A percentile compares a stretch with the other conserved stretches of the same genome.
phyloP scores from a whole-genome alignment of 345 rosid species.

The Eucalyptus guilfoylei region DNA sequence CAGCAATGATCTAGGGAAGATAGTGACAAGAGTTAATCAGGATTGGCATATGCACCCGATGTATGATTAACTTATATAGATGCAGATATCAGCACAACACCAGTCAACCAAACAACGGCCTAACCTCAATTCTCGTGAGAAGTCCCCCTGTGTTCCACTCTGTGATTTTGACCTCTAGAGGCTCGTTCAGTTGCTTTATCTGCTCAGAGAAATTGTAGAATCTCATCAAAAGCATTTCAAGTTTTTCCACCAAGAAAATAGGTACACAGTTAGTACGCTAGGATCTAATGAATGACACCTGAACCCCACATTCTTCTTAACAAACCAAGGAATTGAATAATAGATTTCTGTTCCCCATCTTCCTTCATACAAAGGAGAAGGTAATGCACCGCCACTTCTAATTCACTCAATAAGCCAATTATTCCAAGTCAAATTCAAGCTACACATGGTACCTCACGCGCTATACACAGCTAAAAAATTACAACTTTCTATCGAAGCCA shows the following conservation, averaged over 20 bases:
- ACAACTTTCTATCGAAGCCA: background rate
- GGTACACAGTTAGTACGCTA: background rate
- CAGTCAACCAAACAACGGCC: background rate
- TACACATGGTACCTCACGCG: background rate
- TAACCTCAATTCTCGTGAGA: conserved; percentile 81
- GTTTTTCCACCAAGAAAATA: background rate
- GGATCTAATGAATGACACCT: background rate
- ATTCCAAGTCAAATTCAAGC: background rate
- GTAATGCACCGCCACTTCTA: background rate
- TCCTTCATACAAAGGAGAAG: background rate
- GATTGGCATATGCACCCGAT: background rate
- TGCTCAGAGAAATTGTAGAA: conserved; percentile 4
- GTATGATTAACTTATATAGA: background rate
- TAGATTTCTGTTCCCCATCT: background rate
- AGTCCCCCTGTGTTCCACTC: conserved; percentile 96
- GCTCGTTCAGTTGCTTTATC: conserved; percentile 78
- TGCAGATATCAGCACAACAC: background rate
- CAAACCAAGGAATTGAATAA: background rate
- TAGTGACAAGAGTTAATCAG: background rate
- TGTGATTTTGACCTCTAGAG: conserved; percentile 66
- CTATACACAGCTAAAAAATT: background rate
- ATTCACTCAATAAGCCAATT: background rate
- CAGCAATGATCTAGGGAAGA: background rate
- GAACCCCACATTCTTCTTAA: background rate
- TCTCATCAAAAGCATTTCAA: background rate